Conservation (phyloP, 2,329 filamentous ascomycete genomes). For the Paramyrothecium sp. region DNA sequence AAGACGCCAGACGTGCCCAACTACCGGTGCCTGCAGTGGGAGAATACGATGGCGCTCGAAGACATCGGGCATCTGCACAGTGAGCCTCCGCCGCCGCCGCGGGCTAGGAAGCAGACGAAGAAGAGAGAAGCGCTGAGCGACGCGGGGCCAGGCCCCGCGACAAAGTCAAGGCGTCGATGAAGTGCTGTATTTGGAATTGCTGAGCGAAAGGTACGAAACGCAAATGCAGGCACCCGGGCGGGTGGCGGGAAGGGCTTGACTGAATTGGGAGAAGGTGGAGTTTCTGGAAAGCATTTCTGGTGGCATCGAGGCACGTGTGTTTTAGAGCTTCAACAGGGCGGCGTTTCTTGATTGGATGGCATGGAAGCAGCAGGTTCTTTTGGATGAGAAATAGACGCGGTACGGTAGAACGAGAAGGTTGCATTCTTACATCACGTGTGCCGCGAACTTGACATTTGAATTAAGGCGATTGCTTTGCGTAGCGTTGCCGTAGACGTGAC, state of each 20-base stretch:
- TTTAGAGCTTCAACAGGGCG: neutral
- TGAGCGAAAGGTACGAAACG: neutral
- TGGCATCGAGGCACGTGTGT: neutral
- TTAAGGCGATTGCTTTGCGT: too few species aligned
- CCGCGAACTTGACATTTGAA: too few species aligned
- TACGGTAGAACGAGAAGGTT: too few species aligned
- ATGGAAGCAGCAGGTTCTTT: neutral
- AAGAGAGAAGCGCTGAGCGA: constrained; percentile 46
- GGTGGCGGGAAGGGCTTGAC: neutral
- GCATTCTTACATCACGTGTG: too few species aligned
- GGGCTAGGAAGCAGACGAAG: constrained; percentile 48
- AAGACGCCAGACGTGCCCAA: constrained; percentile 43
- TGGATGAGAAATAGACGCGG: too few species aligned
- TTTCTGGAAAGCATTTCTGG: neutral
- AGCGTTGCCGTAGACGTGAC: too few species aligned
- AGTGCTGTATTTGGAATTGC: neutral
- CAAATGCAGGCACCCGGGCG: neutral
- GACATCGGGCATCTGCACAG: constrained; percentile 58
- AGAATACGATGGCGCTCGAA: constrained; percentile 56
- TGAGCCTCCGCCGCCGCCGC: constrained; percentile 50
- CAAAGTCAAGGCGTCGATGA: constrained; percentile 28
- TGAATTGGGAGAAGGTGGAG: neutral
- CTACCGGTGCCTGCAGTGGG: constrained; percentile 53
- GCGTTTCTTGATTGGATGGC: neutral
- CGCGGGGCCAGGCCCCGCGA: constrained; percentile 19